These are phyloP conservation scores for Dioszegia crocea DNA, from an alignment of 768 basidiomycete species.

Conservation along the genomic window DNA sequence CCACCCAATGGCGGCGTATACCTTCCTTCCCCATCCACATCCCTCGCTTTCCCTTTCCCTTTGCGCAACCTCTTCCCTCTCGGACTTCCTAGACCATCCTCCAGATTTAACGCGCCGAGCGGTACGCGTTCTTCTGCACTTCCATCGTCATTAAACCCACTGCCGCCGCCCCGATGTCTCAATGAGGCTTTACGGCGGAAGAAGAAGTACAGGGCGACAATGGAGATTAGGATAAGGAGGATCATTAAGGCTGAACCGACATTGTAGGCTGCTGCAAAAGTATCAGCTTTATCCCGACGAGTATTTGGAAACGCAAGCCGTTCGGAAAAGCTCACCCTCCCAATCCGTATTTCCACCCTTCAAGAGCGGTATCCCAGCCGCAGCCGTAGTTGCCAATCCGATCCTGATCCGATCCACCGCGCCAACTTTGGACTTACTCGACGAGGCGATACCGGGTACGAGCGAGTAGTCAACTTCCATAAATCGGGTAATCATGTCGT, in stretches of 20 bases:
- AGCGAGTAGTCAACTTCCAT: constrained; percentile 84
- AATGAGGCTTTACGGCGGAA: constrained; percentile 58
- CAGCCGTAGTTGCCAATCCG: constrained; percentile 51
- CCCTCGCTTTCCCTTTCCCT: constrained; percentile 11
- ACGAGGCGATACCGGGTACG: constrained; percentile 73
- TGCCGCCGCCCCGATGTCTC: constrained; percentile 14
- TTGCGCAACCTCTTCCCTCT: constrained; percentile 43
- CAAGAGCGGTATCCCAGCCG: constrained; percentile 62
- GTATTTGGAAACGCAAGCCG: not conserved
- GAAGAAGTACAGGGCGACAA: constrained; percentile 74
- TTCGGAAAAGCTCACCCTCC: constrained; percentile 62
- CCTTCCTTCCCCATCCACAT: not conserved
- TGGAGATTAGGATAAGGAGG: constrained; percentile 65
- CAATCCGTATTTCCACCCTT: constrained; percentile 67
- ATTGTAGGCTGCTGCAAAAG: constrained; percentile 82
- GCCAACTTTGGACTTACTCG: constrained; percentile 76
- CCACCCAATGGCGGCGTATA: constrained; percentile 2
- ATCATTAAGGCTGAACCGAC: constrained; percentile 83
- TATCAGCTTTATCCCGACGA: not conserved
- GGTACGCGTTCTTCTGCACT: constrained; percentile 43
- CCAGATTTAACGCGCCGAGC: constrained; percentile 57
- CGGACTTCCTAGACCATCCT: constrained; percentile 58
- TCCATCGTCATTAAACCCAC: constrained; percentile 16
- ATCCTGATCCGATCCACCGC: constrained; percentile 64
- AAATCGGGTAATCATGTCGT: constrained; percentile 98